Conservation (phyloP, 257 asterid species). For the Scutellaria galericulata region DNA sequence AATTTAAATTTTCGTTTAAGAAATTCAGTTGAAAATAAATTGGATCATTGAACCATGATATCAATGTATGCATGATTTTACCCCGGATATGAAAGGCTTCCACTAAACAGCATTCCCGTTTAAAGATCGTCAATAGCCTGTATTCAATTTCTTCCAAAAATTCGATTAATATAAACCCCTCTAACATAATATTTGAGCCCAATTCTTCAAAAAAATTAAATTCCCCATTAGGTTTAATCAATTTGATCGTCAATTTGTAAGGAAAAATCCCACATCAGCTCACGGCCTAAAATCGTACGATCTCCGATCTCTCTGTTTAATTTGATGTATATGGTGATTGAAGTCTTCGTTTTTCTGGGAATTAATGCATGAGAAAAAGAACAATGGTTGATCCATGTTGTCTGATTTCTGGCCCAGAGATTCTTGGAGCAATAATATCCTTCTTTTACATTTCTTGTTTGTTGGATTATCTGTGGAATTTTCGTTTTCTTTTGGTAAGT, state of each 20-base stretch:
- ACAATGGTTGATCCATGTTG: neutral
- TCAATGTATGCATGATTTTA: too few relatives aligned
- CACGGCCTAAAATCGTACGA: constrained; percentile 21
- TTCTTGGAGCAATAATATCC: neutral
- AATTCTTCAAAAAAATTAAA: neutral
- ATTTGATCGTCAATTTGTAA: neutral
- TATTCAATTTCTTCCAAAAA: neutral
- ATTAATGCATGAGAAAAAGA: neutral
- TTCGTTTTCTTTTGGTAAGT: neutral
- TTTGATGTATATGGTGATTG: neutral
- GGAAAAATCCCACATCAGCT: neutral
- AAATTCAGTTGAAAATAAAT: too few relatives aligned
- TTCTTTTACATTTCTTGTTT: neutral
- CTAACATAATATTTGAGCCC: neutral
- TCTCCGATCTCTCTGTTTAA: constrained; percentile 7
- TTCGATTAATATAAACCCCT: constrained; percentile 4
- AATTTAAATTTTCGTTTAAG: too few relatives aligned
- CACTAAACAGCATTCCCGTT: neutral
- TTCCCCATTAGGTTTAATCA: neutral
- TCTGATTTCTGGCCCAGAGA: constrained; percentile 11
- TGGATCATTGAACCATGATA: too few relatives aligned
- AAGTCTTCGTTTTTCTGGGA: neutral
- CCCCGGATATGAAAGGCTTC: neutral
- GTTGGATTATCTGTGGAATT: neutral
- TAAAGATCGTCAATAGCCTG: neutral